Evolutionary conservation across 2,329 filamentous ascomycete species (phyloP), one percentile per base, ranked within the genome.

Genomic region (Ophiocordyceps polyrhachis-furcata): DNA sequence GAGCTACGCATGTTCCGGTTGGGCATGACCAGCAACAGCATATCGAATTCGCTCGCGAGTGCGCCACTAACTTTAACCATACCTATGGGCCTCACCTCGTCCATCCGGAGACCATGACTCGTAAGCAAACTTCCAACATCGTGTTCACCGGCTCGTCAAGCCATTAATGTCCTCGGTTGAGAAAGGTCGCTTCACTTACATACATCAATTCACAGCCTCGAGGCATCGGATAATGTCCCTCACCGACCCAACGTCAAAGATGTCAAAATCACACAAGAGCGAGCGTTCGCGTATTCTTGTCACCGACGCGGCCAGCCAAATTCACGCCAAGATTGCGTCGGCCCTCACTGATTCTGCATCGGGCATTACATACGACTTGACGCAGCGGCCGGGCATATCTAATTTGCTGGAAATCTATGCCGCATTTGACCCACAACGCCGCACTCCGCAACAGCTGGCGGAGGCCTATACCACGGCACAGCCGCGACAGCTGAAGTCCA

Each of bases 11-110:
- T 63, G 89, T 98, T 21, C 91, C 91, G 12, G 89, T 98, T 2
- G 91, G 91, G n/a, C 83, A 93, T 52, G 91, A 98, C 60, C 91
- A 98, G 62, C 71, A 70, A 46, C 91, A 98, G 55, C 91, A 98
- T 62, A 74, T 98, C 20, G 91, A 98, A 59, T 93, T 96, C 58
- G 79, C 88, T 1, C 75, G 91, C 44, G 81, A 93, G 57, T 81
- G 87, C 49, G 91, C 82, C 9, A 81, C 76, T 48, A 83, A 83
- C 56, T 96, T 98, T 66, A 95, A 96, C 61, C 70, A 83, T 56
- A 62, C 73, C 2, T 85, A 83, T 52, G 74, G 74, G 1, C 60
- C 75, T n/a, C 70, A 66, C 14, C 61, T 93, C 3, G 66, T 80
- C 0, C 57, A 71, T 1, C 85, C 87, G 0, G 66, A 81, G 52